Percentiles rank a stretch among this genome's conserved stretches.
phyloP scores from a whole-genome alignment of 768 basidiomycete genomes.

The Leccinum longicurvipes region DNA sequence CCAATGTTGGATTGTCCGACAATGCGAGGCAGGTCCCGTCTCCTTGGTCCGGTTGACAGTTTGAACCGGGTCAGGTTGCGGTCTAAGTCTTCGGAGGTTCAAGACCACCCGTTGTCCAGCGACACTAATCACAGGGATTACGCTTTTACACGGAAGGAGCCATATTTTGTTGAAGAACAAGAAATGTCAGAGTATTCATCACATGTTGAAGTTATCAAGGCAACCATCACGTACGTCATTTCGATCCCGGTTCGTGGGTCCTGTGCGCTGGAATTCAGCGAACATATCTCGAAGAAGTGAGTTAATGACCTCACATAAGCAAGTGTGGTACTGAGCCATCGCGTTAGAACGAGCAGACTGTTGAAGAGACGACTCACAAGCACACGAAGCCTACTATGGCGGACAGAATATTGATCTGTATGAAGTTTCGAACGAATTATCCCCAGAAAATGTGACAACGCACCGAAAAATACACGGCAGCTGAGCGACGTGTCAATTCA shows the following conservation, averaged over 20 bases:
- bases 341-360: not conserved
- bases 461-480: not conserved
- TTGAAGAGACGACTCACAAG: slow-evolving; percentile 1
- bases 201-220: not conserved
- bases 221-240: not conserved
- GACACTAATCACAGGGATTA: slow-evolving; percentile 10
- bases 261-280: not conserved
- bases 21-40: not conserved
- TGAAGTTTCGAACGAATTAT: not conserved
- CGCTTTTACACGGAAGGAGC: not conserved
- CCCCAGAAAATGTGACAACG: not conserved
- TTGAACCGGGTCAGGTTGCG: not conserved
- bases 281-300: not conserved
- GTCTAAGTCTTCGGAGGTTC: slow-evolving; percentile 9
- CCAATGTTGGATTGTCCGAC: not conserved
- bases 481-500: not conserved
- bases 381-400: not conserved
- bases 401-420: not conserved
- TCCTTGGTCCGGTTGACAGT: no score
- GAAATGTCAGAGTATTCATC: not conserved
- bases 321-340: not conserved
- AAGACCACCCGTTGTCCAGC: slow-evolving; percentile 17
- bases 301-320: not conserved
- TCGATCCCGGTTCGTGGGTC: not conserved
- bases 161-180: not conserved